Percentiles rank a stretch among this genome's conserved stretches.
Evolutionary conservation across 108 stramenopile species (phyloP).

Genomic region (Cyclotella cryptica): DNA sequence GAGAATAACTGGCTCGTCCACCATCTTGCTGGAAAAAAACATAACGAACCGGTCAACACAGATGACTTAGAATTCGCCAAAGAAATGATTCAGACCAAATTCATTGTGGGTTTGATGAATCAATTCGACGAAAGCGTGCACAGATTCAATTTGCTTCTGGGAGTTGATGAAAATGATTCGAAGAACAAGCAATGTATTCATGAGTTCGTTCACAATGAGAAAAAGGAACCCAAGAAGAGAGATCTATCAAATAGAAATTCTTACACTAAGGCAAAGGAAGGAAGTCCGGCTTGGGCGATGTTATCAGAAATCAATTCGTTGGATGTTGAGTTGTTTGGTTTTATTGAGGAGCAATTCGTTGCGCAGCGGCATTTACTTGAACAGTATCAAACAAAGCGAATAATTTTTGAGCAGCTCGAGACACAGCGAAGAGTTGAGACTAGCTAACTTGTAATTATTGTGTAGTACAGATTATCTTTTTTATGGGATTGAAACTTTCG

Average conservation of each 20-base stretch:
- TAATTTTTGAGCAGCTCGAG: conserved; percentile 9
- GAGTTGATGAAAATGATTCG: conserved; percentile 42
- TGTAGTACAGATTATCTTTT: neutral
- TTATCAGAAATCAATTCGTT: conserved; percentile 37
- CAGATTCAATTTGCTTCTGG: conserved; percentile 52
- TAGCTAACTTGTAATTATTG: neutral
- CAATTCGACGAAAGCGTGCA: conserved; percentile 55
- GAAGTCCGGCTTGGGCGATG: conserved; percentile 34
- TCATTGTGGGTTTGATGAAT: conserved; percentile 53
- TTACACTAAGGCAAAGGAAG: conserved; percentile 34
- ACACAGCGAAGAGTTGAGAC: neutral
- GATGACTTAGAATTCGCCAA: conserved; percentile 55
- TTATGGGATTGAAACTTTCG: too few species aligned
- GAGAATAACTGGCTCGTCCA: conserved; percentile 57
- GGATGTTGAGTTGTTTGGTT: conserved; percentile 38
- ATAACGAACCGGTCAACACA: conserved; percentile 22
- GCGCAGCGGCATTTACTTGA: conserved; percentile 33
- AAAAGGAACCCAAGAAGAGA: conserved; percentile 18
- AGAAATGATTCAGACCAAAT: conserved; percentile 51
- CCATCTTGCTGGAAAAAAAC: conserved; percentile 28
- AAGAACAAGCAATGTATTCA: conserved; percentile 32
- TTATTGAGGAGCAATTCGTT: conserved; percentile 27
- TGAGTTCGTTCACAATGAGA: conserved; percentile 30
- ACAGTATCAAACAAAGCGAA: neutral
- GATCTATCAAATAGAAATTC: conserved; percentile 42